Percentiles rank a stretch among this genome's conserved stretches.
phyloP scores from a whole-genome alignment of 2,329 filamentous ascomycete species.

The Colletotrichum sp. region DNA sequence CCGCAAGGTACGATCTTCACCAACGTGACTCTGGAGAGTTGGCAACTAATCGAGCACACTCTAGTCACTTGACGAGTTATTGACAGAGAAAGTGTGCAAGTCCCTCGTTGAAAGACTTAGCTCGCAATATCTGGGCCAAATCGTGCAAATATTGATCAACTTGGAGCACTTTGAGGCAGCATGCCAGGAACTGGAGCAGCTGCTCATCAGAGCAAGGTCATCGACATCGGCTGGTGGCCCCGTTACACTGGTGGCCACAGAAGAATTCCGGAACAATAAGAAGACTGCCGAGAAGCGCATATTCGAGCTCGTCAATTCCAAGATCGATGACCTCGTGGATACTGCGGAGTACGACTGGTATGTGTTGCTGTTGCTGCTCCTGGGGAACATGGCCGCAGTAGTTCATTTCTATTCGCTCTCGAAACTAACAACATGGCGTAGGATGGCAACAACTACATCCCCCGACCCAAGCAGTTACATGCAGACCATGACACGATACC shows the following conservation, averaged over 20 bases:
- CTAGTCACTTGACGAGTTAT: constrained; percentile 90
- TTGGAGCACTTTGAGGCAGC: constrained; percentile 96
- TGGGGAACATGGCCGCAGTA: not conserved
- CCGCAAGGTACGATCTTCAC: constrained; percentile 61
- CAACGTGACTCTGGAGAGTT: not conserved
- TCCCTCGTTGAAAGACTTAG: constrained; percentile 86
- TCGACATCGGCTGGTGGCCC: constrained; percentile 82
- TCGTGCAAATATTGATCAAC: constrained; percentile 98
- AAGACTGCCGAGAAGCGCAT: constrained; percentile 97
- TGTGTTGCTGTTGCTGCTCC: not conserved
- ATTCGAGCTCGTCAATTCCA: constrained; percentile 97
- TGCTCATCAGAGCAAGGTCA: constrained; percentile 84
- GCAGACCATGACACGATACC: constrained; percentile 89
- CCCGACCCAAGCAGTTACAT: constrained; percentile 90
- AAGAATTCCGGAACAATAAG: constrained; percentile 86
- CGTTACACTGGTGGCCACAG: constrained; percentile 80
- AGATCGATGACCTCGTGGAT: constrained; percentile 96
- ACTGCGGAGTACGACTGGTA: constrained; percentile 97
- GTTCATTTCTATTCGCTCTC: not conserved
- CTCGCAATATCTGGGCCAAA: constrained; percentile 95
- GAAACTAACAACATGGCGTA: constrained; percentile 27
- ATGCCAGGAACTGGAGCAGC: constrained; percentile 85
- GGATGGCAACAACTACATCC: constrained; percentile 61
- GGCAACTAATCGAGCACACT: not conserved
- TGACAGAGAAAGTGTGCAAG: constrained; percentile 90